Base-by-base conservation (phyloP, 148 eudicot genomes). In the Cornus florida region DNA sequence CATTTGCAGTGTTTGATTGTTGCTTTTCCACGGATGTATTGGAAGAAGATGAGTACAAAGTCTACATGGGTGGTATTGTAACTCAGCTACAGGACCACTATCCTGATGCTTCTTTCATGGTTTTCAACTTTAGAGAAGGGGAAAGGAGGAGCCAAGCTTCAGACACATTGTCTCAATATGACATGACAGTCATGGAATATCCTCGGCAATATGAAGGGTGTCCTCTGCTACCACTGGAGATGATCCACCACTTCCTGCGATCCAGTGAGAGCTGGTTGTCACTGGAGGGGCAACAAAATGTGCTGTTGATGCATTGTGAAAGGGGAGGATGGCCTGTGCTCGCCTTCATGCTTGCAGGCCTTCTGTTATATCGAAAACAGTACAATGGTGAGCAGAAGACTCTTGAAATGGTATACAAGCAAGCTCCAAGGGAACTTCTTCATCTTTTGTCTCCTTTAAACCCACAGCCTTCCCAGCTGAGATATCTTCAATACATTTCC, bases 201-300 rank as follows among this genome's bases (percentile, higher is more conserved):
- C 95, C 95, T 78, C 81, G 89, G 84, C 89, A 88, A 71, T 90
- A 88, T 60, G 93, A 90, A 77, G 89, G 87, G 69, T 90, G 93
- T 82, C 87, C 93, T 75, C 78, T 92, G 75, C 81, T 92, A 59
- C 93, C 95, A 10, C 31, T 88, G 73, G 93, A 92, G 85, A 88
- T 88, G 92, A 81, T 90, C 85, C 86, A 92, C 73, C 95, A 92
- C 82, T 92, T 90, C 76, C 76, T 92, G 80, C 84, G 92, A 68
- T 92, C 95, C n/a, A 92, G 95, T 82, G 95, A 90, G 81, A 92
- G 93, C 74, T 92, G 93, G 93, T 79, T 92, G 71, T 92, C 95
- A 11, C 68, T 92, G 82, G 89, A 87, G 79, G 95, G 95, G 33
- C 95, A 92, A 72, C 91, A 92, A 84, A 90, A 92, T 72, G 87